phyloP scores from a whole-genome alignment of 1,139 yeast genomes.

The Suhomyces maxii region DNA sequence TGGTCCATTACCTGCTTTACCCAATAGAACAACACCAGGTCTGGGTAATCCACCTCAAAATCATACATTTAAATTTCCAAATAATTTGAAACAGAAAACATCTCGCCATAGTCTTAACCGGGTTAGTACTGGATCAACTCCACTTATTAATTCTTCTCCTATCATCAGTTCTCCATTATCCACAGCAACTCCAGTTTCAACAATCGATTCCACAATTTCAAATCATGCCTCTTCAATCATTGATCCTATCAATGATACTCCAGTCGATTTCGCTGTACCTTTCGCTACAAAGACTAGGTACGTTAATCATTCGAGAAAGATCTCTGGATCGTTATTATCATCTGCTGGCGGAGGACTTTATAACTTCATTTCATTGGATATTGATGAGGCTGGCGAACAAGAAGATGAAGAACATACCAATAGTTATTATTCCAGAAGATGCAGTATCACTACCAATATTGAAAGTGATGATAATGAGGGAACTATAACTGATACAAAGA shows the following conservation, averaged over 20 bases:
- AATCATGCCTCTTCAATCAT: slow-evolving; percentile 24
- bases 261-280: slow-evolving; percentile 41
- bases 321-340: slow-evolving; percentile 24
- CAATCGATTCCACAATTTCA: slow-evolving; percentile 25
- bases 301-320: slow-evolving; percentile 20
- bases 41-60: slow-evolving; percentile 2
- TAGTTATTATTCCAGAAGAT: slow-evolving; percentile 7
- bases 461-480: slow-evolving; percentile 13
- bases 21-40: slow-evolving; percentile 5
- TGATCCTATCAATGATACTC: slow-evolving; percentile 45
- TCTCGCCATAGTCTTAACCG: slow-evolving; percentile 21
- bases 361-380: slow-evolving; percentile 24
- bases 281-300: slow-evolving; percentile 15
- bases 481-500: slow-evolving; percentile 7
- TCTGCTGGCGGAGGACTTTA: slow-evolving; percentile 28
- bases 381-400: slow-evolving; percentile 32
- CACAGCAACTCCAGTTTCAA: slow-evolving; percentile 33
- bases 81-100: slow-evolving; percentile 16
- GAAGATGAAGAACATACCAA: slow-evolving; percentile 16
- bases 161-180: slow-evolving; percentile 38
- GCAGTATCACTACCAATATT: slow-evolving; percentile 6
- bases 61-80: slow-evolving; percentile 22
- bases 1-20: slow-evolving; percentile 16
- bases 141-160: slow-evolving; percentile 28
- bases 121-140: slow-evolving; percentile 14